These are phyloP conservation scores for Chytriomyces confervae DNA, from an alignment of 192 early-diverging fungal genomes.

Conservation along the genomic window DNA sequence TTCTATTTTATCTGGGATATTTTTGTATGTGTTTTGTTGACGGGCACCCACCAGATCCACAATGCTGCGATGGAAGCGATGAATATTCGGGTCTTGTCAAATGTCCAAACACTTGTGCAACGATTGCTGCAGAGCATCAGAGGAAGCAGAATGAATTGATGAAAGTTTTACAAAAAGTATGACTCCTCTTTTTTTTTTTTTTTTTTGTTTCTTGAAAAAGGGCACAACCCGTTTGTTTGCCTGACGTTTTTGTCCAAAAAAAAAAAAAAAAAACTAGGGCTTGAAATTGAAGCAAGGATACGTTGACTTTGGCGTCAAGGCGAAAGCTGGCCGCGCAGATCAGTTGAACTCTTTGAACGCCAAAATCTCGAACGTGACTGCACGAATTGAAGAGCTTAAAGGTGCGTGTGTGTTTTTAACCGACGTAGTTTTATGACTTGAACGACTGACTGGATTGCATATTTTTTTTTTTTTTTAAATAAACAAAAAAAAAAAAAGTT, in stretches of 20 bases:
- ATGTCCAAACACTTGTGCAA: slow-evolving; percentile 81
- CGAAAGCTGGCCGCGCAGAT: slow-evolving; percentile 6
- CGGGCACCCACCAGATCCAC: slow-evolving; percentile 54
- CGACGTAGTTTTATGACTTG: neutral
- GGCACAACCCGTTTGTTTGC: neutral
- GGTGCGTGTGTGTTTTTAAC: slow-evolving; percentile 34
- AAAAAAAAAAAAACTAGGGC: slow-evolving; percentile 23
- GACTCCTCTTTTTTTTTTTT: neutral
- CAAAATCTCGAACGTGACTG: slow-evolving; percentile 44
- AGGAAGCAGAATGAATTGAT: slow-evolving; percentile 30
- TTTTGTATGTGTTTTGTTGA: slow-evolving; percentile 13
- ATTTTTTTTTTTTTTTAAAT: neutral
- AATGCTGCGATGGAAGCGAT: slow-evolving; percentile 97
- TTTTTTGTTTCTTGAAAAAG: neutral
- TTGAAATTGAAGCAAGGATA: slow-evolving; percentile 42
- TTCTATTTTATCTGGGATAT: neutral
- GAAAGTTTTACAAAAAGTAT: slow-evolving; percentile 20
- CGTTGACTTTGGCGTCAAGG: slow-evolving; percentile 26
- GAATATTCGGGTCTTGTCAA: slow-evolving; percentile 67
- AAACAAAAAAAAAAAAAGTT: slow-evolving; percentile 24
- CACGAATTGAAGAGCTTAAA: slow-evolving; percentile 39
- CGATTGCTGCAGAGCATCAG: slow-evolving; percentile 59
- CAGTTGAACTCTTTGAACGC: slow-evolving; percentile 43
- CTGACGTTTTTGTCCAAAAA: neutral
- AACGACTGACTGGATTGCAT: neutral